These are phyloP conservation scores for Purpureocillium takamizusanense DNA, from an alignment of 2,329 filamentous ascomycete genomes.

Conservation along the genomic window DNA sequence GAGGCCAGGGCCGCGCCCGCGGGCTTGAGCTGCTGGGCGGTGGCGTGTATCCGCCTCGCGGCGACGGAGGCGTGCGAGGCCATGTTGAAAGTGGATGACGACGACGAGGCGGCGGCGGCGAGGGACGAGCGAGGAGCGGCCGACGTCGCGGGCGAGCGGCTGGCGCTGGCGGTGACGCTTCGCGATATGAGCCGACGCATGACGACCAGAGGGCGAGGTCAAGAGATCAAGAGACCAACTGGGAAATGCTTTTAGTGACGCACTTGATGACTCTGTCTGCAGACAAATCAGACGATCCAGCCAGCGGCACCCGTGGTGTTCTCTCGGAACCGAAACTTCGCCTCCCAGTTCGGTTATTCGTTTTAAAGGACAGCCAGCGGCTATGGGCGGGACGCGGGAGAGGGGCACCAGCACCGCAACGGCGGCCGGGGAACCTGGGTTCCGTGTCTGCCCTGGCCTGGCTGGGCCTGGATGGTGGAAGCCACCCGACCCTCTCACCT, in stretches of 20 bases:
- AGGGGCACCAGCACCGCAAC: neutral
- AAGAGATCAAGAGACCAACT: neutral
- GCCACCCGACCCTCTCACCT: too few species aligned
- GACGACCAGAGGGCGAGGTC: conserved; percentile 3
- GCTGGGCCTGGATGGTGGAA: too few species aligned
- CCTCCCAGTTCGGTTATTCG: neutral
- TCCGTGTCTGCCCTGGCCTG: too few species aligned
- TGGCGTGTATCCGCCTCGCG: conserved; percentile 47
- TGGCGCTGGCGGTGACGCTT: conserved; percentile 24
- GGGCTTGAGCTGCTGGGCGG: conserved; percentile 44
- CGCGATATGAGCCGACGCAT: conserved; percentile 40
- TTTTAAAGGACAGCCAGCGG: conserved; percentile 2
- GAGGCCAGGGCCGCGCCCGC: conserved; percentile 40
- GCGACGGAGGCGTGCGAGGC: conserved; percentile 26
- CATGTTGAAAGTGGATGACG: conserved; percentile 18
- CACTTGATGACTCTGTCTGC: neutral
- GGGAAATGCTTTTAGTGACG: neutral
- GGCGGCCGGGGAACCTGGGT: too few species aligned
- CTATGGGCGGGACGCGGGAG: conserved; percentile 5
- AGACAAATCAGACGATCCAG: too few species aligned
- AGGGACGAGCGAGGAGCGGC: conserved; percentile 15
- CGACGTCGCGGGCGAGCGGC: conserved; percentile 20
- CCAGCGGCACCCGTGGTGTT: too few species aligned
- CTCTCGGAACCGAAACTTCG: too few species aligned
- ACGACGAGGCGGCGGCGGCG: conserved; percentile 11